These are phyloP conservation scores for Pichia sp. DNA, from an alignment of 1,139 yeast species.

Conservation along the genomic window DNA sequence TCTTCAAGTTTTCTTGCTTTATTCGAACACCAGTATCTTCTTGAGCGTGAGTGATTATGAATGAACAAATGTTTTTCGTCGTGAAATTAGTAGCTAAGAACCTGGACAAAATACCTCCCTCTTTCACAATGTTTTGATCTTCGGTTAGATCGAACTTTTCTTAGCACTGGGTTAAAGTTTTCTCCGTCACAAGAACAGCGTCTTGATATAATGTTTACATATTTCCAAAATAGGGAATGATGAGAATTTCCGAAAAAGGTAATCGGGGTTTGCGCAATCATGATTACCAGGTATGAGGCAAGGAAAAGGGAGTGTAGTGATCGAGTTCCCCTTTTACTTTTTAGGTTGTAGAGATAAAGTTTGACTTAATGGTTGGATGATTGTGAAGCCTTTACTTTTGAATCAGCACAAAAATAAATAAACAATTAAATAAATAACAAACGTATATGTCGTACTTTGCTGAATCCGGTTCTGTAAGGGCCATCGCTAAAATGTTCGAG, in stretches of 20 bases:
- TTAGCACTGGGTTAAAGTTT: neutral
- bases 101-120: neutral
- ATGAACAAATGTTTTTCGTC: neutral
- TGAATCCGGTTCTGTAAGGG: slow-evolving; percentile 3
- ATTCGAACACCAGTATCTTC: too few relatives aligned
- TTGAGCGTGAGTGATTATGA: too few relatives aligned
- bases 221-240: neutral
- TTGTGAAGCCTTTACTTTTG: too few relatives aligned
- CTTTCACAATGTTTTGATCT: neutral
- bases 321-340: neutral
- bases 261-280: neutral
- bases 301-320: neutral
- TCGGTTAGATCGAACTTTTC: neutral
- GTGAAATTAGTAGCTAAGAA: neutral
- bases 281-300: neutral
- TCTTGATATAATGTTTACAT: slow-evolving; percentile 2
- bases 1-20: too few relatives aligned
- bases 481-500: slow-evolving; percentile 10
- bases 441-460: slow-evolving; percentile 15
- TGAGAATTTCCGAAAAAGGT: neutral
- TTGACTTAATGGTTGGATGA: too few relatives aligned
- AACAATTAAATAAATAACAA: neutral
- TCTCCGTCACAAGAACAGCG: neutral
- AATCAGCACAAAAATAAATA: too few relatives aligned
- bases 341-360: neutral